Percentiles rank a stretch among this genome's conserved stretches.
Conservation (phyloP, 305 asterid species). For the Fraxinus sp. region DNA sequence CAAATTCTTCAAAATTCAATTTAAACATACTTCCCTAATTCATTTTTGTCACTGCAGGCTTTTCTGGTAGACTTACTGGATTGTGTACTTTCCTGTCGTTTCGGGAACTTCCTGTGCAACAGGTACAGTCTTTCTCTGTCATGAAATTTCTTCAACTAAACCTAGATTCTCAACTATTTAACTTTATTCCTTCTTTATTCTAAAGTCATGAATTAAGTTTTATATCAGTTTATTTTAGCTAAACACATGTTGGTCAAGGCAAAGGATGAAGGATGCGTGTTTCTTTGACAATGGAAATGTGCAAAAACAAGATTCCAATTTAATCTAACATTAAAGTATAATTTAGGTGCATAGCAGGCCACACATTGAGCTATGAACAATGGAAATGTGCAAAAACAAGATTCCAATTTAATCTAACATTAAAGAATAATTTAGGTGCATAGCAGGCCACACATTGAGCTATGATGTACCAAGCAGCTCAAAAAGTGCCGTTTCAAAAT, state of each 20-base stretch:
- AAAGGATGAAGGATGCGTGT: not conserved
- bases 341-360: conserved; percentile 9
- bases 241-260: not conserved
- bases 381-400: not conserved
- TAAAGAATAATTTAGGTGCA: not conserved
- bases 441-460: conserved; percentile 15
- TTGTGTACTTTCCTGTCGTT: conserved; percentile 81
- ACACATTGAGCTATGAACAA: not conserved
- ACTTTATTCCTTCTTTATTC: not conserved
- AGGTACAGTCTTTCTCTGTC: conserved; percentile 50
- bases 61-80: conserved; percentile 90
- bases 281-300: not conserved
- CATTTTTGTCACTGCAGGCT: conserved; percentile 51
- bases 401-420: not conserved
- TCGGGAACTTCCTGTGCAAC: conserved; percentile 95
- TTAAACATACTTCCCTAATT: conserved; percentile 23
- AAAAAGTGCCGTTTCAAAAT: not conserved
- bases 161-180: not conserved
- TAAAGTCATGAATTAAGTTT: not conserved
- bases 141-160: not conserved
- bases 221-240: not conserved
- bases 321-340: not conserved
- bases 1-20: conserved; percentile 14
- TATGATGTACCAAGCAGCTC: not conserved
- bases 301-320: not conserved